Evolutionary conservation across 371 early-diverging fungal genomes (phyloP).

Genomic region (Mortierella sp.): DNA sequence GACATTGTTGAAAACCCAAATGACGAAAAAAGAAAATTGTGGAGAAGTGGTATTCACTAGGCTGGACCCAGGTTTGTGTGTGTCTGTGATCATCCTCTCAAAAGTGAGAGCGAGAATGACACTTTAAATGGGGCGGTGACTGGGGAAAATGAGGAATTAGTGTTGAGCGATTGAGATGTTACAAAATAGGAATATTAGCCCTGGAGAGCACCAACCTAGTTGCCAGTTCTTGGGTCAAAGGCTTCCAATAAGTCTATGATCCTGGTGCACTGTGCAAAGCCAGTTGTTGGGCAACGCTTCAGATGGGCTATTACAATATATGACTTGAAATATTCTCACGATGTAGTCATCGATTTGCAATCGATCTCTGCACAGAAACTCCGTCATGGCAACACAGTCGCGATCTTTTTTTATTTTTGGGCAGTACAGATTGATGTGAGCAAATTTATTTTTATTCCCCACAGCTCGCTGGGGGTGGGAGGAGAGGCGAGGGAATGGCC

Average conservation of each 20-base stretch:
- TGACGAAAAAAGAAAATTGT: slow-evolving; percentile 56
- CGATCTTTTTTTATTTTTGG: not conserved
- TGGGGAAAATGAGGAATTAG: not conserved
- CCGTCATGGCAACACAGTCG: slow-evolving; percentile 4
- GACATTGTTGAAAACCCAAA: slow-evolving; percentile 25
- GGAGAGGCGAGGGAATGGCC: no score
- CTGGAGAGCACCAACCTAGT: not conserved
- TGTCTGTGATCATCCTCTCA: not conserved
- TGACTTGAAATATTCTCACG: slow-evolving; percentile 42
- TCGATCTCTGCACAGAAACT: not conserved
- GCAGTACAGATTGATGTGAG: slow-evolving; percentile 10
- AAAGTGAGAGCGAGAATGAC: slow-evolving; percentile 13
- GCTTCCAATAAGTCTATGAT: not conserved
- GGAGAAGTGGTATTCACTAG: slow-evolving; percentile 23
- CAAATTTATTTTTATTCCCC: slow-evolving; percentile 1
- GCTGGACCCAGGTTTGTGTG: not conserved
- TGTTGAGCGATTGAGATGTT: not conserved
- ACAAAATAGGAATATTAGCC: slow-evolving; percentile 21
- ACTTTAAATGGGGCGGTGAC: slow-evolving; percentile 4
- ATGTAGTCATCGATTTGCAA: slow-evolving; percentile 1
- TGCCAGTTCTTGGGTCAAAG: not conserved
- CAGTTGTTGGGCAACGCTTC: not conserved
- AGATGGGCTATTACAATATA: no score
- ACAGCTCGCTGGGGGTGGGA: no score
- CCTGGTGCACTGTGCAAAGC: not conserved